A percentile compares a stretch with the other conserved stretches of the same genome.
These are phyloP conservation scores for Porodaedalea pini DNA, from an alignment of 1,284 basidiomycete genomes.

Conservation along the genomic window DNA sequence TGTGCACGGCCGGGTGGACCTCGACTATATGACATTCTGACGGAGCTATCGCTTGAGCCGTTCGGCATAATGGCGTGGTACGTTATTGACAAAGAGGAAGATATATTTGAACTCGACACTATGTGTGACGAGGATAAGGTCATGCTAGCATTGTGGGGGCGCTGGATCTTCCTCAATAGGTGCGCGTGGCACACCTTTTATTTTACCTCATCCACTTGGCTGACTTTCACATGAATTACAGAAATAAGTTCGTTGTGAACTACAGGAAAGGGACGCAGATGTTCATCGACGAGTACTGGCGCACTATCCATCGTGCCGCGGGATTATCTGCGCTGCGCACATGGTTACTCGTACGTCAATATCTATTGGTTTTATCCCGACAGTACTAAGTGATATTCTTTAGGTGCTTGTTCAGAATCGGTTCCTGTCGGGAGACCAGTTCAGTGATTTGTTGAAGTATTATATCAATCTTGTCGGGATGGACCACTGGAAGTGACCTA, in stretches of 20 bases:
- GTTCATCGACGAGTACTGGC: constrained; percentile 60
- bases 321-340: constrained; percentile 61
- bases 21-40: constrained; percentile 59
- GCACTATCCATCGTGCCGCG: constrained; percentile 61
- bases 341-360: constrained; percentile 51
- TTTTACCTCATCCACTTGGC: neutral
- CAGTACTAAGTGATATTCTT: neutral
- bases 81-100: constrained; percentile 66
- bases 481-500: neutral
- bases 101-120: constrained; percentile 64
- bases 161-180: constrained; percentile 69
- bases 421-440: constrained; percentile 42
- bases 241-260: constrained; percentile 50
- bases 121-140: constrained; percentile 70
- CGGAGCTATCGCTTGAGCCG: constrained; percentile 49
- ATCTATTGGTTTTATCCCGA: neutral
- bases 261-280: constrained; percentile 46
- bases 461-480: constrained; percentile 42
- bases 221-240: constrained; percentile 24
- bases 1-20: constrained; percentile 65
- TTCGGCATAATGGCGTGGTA: constrained; percentile 66
- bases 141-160: constrained; percentile 68
- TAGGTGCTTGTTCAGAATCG: constrained; percentile 47
- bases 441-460: constrained; percentile 41
- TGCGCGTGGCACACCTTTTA: constrained; percentile 27